Evolutionary conservation across 768 basidiomycete species (phyloP).

Genomic region (Psilocybe tampanensis): DNA sequence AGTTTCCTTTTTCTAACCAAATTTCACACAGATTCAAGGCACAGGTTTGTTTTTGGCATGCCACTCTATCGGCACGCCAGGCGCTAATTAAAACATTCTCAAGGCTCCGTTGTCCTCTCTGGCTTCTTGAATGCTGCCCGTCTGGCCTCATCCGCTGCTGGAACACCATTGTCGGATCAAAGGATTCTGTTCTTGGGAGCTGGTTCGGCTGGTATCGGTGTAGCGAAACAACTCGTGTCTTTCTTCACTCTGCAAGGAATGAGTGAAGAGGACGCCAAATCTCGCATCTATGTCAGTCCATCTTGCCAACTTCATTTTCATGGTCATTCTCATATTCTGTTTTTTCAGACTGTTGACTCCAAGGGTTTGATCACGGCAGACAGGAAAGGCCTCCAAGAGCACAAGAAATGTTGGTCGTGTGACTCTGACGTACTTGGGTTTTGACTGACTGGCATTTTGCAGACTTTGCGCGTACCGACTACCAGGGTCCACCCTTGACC

Average conservation of each 20-base stretch:
- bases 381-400: slow-evolving; percentile 67
- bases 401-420: slow-evolving; percentile 63
- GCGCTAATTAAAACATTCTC: slow-evolving; percentile 7
- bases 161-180: slow-evolving; percentile 66
- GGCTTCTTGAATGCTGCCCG: slow-evolving; percentile 77
- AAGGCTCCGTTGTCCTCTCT: slow-evolving; percentile 72
- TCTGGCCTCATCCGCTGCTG: slow-evolving; percentile 55
- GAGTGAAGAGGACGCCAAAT: slow-evolving; percentile 64
- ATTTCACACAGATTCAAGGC: slow-evolving; percentile 55
- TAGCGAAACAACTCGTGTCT: slow-evolving; percentile 79
- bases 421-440: background rate
- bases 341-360: slow-evolving; percentile 66
- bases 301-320: slow-evolving; percentile 6
- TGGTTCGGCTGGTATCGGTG: slow-evolving; percentile 87
- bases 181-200: slow-evolving; percentile 91
- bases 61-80: background rate
- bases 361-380: slow-evolving; percentile 75
- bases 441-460: slow-evolving; percentile 21
- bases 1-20: slow-evolving; percentile 6
- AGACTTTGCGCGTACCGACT: slow-evolving; percentile 77
- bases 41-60: slow-evolving; percentile 41
- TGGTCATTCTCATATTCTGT: slow-evolving; percentile 3
- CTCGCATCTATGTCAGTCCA: slow-evolving; percentile 62
- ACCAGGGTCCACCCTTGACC: slow-evolving; percentile 61
- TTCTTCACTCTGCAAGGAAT: slow-evolving; percentile 78